phyloP scores from a whole-genome alignment of 1,284 basidiomycete genomes.

The Leccinum fuscescens region DNA sequence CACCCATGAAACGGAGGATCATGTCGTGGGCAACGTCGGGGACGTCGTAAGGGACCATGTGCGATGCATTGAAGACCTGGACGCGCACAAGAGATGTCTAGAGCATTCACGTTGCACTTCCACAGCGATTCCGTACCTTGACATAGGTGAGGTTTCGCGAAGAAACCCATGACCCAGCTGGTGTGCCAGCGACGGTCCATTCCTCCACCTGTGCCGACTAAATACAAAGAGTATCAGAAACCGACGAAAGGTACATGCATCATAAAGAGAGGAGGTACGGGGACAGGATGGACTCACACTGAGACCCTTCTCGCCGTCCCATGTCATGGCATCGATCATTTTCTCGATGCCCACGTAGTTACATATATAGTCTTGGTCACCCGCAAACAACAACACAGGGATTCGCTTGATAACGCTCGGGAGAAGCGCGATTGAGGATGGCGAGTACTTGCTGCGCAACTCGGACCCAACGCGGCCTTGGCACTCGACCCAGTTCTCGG shows the following conservation, averaged over 20 bases:
- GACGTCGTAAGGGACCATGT: conserved; percentile 93
- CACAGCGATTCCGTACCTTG: conserved; percentile 49
- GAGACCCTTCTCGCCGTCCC: conserved; percentile 85
- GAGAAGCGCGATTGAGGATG: conserved; percentile 76
- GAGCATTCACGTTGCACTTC: not conserved
- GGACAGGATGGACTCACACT: conserved; percentile 54
- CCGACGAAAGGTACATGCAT: not conserved
- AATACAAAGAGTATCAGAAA: not conserved
- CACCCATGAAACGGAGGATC: conserved; percentile 94
- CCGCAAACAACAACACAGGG: conserved; percentile 88
- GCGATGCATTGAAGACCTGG: conserved; percentile 84
- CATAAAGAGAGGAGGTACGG: not conserved
- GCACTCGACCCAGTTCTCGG: conserved; percentile 91
- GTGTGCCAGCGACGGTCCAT: conserved; percentile 79
- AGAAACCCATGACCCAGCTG: conserved; percentile 89
- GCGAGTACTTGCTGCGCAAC: conserved; percentile 57
- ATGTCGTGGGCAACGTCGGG: conserved; percentile 93
- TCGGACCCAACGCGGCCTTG: conserved; percentile 64
- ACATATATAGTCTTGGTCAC: conserved; percentile 95
- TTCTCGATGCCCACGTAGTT: conserved; percentile 91
- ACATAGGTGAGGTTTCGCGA: conserved; percentile 92
- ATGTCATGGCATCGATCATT: conserved; percentile 80
- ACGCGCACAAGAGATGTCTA: not conserved
- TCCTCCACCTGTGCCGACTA: conserved; percentile 72
- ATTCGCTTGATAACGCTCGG: conserved; percentile 80